These are phyloP conservation scores for Candida wancherniae DNA, from an alignment of 805 yeast species.

Conservation along the genomic window DNA sequence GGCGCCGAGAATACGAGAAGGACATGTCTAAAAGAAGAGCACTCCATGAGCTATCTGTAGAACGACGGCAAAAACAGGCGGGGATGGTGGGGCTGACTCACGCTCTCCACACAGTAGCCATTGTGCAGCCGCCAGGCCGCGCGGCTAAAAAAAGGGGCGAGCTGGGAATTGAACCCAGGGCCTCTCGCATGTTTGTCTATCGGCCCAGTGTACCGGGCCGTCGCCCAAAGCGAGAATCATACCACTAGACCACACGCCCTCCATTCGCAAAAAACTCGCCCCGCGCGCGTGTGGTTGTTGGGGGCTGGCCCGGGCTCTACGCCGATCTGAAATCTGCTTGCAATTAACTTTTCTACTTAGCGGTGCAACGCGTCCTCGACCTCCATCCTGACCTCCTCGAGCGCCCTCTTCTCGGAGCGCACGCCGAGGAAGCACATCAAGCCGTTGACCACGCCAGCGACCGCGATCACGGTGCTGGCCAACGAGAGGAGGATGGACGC, in stretches of 20 bases:
- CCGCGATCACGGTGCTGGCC: constrained; percentile 48
- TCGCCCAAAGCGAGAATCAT: constrained; percentile 18
- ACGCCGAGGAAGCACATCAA: constrained; percentile 77
- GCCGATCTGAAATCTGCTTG: no score
- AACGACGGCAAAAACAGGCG: no score
- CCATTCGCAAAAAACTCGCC: background rate
- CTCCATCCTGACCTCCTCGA: constrained; percentile 70
- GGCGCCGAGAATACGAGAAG: no score
- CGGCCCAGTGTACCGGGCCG: constrained; percentile 3
- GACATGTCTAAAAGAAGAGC: no score
- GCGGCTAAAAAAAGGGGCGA: constrained; percentile 24
- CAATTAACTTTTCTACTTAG: no score
- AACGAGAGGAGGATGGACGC: constrained; percentile 62
- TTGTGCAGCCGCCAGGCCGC: no score
- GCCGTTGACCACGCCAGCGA: constrained; percentile 72
- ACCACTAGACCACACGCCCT: constrained; percentile 20
- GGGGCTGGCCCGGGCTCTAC: no score
- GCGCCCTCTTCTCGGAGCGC: constrained; percentile 69
- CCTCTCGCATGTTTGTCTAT: constrained; percentile 26
- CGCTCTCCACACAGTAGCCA: no score
- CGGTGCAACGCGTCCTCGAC: constrained; percentile 37
- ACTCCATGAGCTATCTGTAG: no score
- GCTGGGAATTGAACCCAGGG: constrained; percentile 34
- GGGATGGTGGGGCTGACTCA: no score
- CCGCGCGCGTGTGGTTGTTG: no score